Evolutionary conservation across 2,329 filamentous ascomycete genomes (phyloP).

Genomic region (Ilyonectria mors-panacis): DNA sequence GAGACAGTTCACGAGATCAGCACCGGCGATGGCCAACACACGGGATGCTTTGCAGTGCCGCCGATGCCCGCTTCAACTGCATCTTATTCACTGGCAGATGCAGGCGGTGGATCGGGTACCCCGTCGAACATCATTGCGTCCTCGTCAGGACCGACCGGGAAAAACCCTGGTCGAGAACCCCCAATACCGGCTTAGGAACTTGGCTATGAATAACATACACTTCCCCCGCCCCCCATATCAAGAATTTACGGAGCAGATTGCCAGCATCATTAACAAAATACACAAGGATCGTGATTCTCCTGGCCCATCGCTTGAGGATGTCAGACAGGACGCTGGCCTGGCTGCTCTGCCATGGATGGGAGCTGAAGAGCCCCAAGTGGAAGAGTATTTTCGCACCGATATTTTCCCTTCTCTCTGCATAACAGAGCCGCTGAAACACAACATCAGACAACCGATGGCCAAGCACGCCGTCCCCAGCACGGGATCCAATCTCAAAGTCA

Average conservation of each 20-base stretch:
- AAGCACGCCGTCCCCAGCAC: constrained; percentile 21
- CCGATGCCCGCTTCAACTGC: background rate
- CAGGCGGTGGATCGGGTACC: background rate
- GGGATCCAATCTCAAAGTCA: constrained; percentile 17
- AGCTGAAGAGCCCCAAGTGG: constrained; percentile 8
- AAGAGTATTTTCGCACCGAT: background rate
- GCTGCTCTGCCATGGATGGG: background rate
- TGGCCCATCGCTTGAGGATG: background rate
- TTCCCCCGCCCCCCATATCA: background rate
- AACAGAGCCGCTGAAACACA: background rate
- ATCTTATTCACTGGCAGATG: background rate
- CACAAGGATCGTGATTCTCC: constrained; percentile 16
- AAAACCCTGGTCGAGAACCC: constrained; percentile 6
- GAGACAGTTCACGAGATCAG: constrained; percentile 1
- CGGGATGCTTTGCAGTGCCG: constrained; percentile 6
- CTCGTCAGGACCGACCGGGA: no score
- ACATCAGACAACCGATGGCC: constrained; percentile 7
- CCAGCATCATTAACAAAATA: constrained; percentile 8
- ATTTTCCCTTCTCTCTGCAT: background rate
- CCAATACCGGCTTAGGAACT: background rate
- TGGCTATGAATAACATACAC: constrained; percentile 10
- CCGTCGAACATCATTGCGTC: background rate
- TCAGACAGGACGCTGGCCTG: constrained; percentile 14
- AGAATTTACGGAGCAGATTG: constrained; percentile 10
- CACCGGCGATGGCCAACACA: background rate